Evolutionary conservation across 2,329 filamentous ascomycete species (phyloP).

Genomic region (Xylaria sp.): DNA sequence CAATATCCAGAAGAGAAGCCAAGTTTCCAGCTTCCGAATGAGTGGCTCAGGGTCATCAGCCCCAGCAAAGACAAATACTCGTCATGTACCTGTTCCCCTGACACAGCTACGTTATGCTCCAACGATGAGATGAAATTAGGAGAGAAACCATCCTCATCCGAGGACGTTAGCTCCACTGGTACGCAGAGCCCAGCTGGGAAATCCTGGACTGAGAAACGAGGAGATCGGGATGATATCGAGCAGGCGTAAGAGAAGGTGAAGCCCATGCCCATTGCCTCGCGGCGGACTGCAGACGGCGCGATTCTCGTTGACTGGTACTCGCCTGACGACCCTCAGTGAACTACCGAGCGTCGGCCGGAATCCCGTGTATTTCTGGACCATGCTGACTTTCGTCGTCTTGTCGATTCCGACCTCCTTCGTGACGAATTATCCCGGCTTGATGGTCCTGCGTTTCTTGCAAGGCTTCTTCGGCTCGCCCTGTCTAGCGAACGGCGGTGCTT

Average conservation of each 20-base stretch:
- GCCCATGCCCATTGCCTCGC: conserved; percentile 39
- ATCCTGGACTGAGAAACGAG: conserved; percentile 33
- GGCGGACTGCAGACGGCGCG: conserved; percentile 31
- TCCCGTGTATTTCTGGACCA: conserved; percentile 69
- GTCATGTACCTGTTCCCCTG: conserved; percentile 21
- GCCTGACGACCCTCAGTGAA: conserved; percentile 65
- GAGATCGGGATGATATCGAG: conserved; percentile 34
- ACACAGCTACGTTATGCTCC: conserved; percentile 21
- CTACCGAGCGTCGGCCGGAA: conserved; percentile 71
- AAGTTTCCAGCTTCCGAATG: conserved; percentile 33
- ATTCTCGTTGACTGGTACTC: conserved; percentile 45
- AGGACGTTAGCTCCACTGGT: conserved; percentile 27
- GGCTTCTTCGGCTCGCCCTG: conserved; percentile 71
- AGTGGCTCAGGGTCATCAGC: conserved; percentile 23
- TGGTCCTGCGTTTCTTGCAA: conserved; percentile 68
- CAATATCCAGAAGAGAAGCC: conserved; percentile 33
- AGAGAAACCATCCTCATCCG: conserved; percentile 26
- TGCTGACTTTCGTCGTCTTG: conserved; percentile 71
- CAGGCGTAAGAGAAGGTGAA: conserved; percentile 38
- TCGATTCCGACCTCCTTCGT: conserved; percentile 68
- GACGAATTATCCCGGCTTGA: conserved; percentile 66
- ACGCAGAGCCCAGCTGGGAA: conserved; percentile 36
- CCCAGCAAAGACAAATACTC: background rate
- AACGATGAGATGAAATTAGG: conserved; percentile 34
- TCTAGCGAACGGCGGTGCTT: conserved; percentile 63